Evolutionary conservation across 192 early-diverging fungal species (phyloP), one percentile per base, ranked within the genome.

Genomic region (Coemansia furcata): DNA sequence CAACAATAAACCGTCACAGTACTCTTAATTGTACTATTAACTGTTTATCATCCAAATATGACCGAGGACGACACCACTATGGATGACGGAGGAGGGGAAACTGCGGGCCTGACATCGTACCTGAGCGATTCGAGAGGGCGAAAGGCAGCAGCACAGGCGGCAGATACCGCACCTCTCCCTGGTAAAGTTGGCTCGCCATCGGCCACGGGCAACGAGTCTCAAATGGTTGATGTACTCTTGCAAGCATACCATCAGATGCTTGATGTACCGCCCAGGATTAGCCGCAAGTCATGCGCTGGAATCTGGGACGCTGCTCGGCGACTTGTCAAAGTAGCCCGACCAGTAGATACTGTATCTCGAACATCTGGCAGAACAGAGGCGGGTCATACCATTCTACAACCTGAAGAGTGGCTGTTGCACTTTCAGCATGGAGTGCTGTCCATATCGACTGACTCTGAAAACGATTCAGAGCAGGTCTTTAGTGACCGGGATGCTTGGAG

Each of bases 361-460:
- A 73, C 74, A 19, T 60, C 60, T 11, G 78, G 78, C 0, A 42
- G 30, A 7, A 5, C 73, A n/a, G 30, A 6, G n/a, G 39, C 26
- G 1, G 74, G 71, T 5, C 33, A 49, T 15, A 59, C 66, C 6
- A 26, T 65, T 32, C 62, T 81, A 19, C 33, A 70, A 38, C 73
- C 73, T 4, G 78, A 81, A 19, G 78, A 81, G 38, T 81, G 73
- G 69, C 44, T 81, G 36, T 19, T 73, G 43, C 76, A 70, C 38
- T 49, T 40, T 29, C 73, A 81, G 74, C 73, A 74, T 9, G 78
- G 78, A 0, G 15, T 50, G 3, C 65, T 81, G 42, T 30, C 29
- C 17, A 58, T 47, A 60, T 35, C 33, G 33, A 54, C 4, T 8
- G 17, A 29, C 60, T 15, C 11, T 12, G 43, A 52, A 10, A 38